Evolutionary conservation across 352 stramenopile species (phyloP).

Genomic region (Bremia lactucae): DNA sequence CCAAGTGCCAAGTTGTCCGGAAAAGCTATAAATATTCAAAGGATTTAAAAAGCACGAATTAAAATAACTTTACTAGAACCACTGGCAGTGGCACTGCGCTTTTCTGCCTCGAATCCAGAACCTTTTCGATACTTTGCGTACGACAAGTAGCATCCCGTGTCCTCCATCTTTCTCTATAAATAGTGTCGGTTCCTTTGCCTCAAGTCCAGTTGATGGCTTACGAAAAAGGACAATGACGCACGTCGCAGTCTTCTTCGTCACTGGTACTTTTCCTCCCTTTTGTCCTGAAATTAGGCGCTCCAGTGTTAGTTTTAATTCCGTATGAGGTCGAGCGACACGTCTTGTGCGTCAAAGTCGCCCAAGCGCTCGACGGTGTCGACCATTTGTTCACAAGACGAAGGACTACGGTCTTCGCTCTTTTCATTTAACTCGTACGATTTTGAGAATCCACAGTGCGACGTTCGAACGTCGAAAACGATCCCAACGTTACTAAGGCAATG

Average conservation of each 20-base stretch:
- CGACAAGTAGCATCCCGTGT: too few species aligned
- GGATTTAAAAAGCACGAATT: too few species aligned
- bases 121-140: too few species aligned
- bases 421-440: slow-evolving; percentile 12
- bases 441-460: slow-evolving; percentile 9
- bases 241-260: slow-evolving; percentile 9
- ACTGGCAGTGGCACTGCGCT: too few species aligned
- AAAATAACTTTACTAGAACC: too few species aligned
- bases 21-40: too few species aligned
- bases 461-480: slow-evolving; percentile 10
- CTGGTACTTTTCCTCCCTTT: slow-evolving; percentile 24
- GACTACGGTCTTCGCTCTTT: slow-evolving; percentile 20
- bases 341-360: slow-evolving; percentile 10
- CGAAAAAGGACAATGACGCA: slow-evolving; percentile 23
- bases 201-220: slow-evolving; percentile 7
- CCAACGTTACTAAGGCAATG: slow-evolving; percentile 18
- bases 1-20: too few species aligned
- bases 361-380: slow-evolving; percentile 25
- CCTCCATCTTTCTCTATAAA: too few species aligned
- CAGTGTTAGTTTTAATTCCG: neutral
- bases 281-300: neutral
- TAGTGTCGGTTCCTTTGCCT: too few species aligned
- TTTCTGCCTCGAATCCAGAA: too few species aligned
- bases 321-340: slow-evolving; percentile 21
- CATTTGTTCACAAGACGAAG: slow-evolving; percentile 21